Evolutionary conservation across 352 stramenopile species (phyloP).

Genomic region (Globisporangium lucens): DNA sequence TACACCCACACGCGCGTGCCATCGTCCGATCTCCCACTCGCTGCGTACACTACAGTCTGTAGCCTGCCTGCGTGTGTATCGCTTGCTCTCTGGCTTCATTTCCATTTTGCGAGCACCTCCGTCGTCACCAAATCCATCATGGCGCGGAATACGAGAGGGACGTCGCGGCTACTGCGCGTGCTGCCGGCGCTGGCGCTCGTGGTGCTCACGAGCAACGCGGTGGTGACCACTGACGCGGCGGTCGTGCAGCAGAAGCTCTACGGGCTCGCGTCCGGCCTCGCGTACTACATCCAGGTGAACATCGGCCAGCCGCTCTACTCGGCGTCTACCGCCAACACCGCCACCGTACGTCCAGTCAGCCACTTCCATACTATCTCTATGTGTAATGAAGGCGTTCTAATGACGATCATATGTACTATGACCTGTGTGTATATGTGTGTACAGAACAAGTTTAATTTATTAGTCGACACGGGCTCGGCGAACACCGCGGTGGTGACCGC

Average conservation of each 20-base stretch:
- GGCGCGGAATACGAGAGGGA: neutral
- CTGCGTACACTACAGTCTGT: neutral
- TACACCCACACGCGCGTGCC: neutral
- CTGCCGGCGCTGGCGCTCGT: conserved; percentile 6
- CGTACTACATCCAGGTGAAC: conserved; percentile 53
- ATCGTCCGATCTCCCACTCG: neutral
- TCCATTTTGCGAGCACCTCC: conserved; percentile 4
- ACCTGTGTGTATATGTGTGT: neutral
- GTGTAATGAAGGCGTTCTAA: neutral
- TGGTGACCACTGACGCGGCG: conserved; percentile 1
- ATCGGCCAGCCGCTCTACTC: conserved; percentile 45
- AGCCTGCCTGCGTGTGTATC: conserved; percentile 5
- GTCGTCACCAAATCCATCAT: neutral
- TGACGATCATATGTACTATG: neutral
- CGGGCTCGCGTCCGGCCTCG: conserved; percentile 61
- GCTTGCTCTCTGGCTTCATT: neutral
- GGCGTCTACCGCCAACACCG: conserved; percentile 24
- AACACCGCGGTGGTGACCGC: conserved; percentile 79
- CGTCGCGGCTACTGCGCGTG: neutral
- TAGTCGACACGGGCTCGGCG: conserved; percentile 77
- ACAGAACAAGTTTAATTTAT: conserved; percentile 59
- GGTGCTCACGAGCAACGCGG: neutral
- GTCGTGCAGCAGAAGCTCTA: conserved; percentile 74
- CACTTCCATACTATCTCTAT: neutral
- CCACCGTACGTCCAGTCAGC: conserved; percentile 18